phyloP scores from a whole-genome alignment of 768 basidiomycete genomes.

The Solioccasus polychromus region DNA sequence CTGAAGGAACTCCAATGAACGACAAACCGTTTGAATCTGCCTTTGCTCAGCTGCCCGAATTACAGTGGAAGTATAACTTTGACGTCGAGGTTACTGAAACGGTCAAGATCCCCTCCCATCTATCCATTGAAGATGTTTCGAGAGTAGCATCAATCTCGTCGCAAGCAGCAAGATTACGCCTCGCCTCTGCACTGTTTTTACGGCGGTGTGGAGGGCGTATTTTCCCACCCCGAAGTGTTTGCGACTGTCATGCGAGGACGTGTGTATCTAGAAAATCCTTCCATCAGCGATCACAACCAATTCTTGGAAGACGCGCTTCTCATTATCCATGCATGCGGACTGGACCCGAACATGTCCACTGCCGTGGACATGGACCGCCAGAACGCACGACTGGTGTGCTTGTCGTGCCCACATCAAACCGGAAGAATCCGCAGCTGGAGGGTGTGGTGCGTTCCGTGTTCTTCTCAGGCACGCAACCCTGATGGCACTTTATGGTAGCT shows the following conservation, averaged over 20 bases:
- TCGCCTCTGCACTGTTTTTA: neutral
- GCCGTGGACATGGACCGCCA: neutral
- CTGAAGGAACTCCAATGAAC: neutral
- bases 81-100: neutral
- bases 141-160: too few relatives aligned
- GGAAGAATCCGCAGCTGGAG: too few relatives aligned
- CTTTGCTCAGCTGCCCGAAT: neutral
- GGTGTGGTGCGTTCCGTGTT: too few relatives aligned
- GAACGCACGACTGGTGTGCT: neutral
- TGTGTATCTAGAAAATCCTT: too few relatives aligned
- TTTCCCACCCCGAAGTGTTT: neutral
- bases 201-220: neutral
- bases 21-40: neutral
- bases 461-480: too few relatives aligned
- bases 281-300: too few relatives aligned
- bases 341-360: neutral
- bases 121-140: neutral
- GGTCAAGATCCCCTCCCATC: neutral
- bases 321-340: neutral
- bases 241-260: neutral
- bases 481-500: too few relatives aligned
- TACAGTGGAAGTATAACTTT: conserved; percentile 1
- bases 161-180: neutral
- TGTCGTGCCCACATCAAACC: too few relatives aligned
- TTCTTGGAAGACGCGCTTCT: neutral